Evolutionary conservation across 2,329 filamentous ascomycete genomes (phyloP), one percentile per base, ranked within the genome.

Genomic region (Teratosphaeria destructans): DNA sequence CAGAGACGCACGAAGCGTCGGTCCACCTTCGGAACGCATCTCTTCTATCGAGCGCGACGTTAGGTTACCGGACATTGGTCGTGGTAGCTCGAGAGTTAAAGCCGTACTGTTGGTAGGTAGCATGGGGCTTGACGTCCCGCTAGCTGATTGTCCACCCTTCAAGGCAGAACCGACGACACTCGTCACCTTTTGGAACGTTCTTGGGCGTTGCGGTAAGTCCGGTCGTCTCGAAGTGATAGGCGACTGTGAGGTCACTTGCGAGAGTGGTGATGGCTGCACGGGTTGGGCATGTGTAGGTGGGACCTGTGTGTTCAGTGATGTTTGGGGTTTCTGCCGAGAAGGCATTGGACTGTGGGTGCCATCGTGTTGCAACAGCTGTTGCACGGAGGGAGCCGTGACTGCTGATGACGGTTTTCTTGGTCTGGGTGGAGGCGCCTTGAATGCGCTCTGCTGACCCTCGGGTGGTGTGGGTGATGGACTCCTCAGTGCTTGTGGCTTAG

Each of bases 401-500:
- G 70, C 68, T 8, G 66, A 69, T 4, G 71, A 72, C 2, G 72
- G 72, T 56, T 74, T 74, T 19, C 70, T 64, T 19, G 72, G 72
- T 37, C 67, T 71, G 11, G 75, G 71, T 10, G 72, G 70, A 7
- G 71, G 66, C 53, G 43, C 43, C 27, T 70, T 71, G 55, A 56
- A 57, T 10, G 58, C 56, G 19, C 43, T 59, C 0, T 62, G 55
- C 2, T 63, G 56, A 59, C 64, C 32, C 62, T 57, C n/a, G 60
- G 63, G 61, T 37, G 60, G 53, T 60, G 59, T 57, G 55, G 69
- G 69, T 7, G 76, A 76, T 2, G 70, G 58, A 63, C 72, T 78
- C 23, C 75, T 73, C 6, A 79, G 64, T 10, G 69, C 67, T 7
- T 68, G 57, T 23, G 73, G 73, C 60, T 75, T 75, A 0, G 69